Percentiles rank a stretch among this genome's conserved stretches.
phyloP scores from a whole-genome alignment of 805 yeast genomes.

The Candida lessepsii region DNA sequence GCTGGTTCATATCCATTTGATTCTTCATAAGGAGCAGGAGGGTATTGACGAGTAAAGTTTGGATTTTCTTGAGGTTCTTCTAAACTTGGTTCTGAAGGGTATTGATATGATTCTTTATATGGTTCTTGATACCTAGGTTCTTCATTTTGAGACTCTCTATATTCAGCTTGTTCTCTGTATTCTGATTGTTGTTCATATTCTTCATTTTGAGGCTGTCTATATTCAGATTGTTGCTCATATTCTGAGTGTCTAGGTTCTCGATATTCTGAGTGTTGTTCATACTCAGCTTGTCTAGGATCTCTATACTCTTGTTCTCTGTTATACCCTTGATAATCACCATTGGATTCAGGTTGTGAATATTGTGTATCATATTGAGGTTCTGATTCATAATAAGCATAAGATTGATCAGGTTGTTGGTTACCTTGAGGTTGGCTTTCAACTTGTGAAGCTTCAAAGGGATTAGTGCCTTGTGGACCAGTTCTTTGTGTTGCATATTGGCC shows the following conservation, averaged over 20 bases:
- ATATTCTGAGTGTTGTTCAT: too few species aligned
- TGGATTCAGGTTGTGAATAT: background rate
- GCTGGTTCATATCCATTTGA: background rate
- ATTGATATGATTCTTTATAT: background rate
- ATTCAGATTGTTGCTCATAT: too few species aligned
- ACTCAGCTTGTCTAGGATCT: too few species aligned
- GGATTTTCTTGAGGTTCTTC: conserved; percentile 1
- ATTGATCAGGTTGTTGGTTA: background rate
- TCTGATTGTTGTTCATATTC: background rate
- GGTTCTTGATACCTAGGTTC: background rate
- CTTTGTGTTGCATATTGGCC: too few species aligned
- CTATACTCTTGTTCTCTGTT: too few species aligned
- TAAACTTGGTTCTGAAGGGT: conserved; percentile 4
- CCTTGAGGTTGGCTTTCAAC: too few species aligned
- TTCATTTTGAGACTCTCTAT: background rate
- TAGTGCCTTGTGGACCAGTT: background rate
- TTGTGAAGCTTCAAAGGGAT: background rate
- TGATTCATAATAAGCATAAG: conserved; percentile 1
- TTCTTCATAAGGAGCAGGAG: conserved; percentile 6
- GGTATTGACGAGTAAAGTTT: conserved; percentile 2
- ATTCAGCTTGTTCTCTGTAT: background rate
- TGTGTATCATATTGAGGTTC: conserved; percentile 1
- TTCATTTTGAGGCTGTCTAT: too few species aligned
- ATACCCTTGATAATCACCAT: too few species aligned
- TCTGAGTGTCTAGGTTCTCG: too few species aligned